Evolutionary conservation across 1,284 basidiomycete genomes (phyloP), one percentile per base, ranked within the genome.

Genomic region (Trametes polyzona): DNA sequence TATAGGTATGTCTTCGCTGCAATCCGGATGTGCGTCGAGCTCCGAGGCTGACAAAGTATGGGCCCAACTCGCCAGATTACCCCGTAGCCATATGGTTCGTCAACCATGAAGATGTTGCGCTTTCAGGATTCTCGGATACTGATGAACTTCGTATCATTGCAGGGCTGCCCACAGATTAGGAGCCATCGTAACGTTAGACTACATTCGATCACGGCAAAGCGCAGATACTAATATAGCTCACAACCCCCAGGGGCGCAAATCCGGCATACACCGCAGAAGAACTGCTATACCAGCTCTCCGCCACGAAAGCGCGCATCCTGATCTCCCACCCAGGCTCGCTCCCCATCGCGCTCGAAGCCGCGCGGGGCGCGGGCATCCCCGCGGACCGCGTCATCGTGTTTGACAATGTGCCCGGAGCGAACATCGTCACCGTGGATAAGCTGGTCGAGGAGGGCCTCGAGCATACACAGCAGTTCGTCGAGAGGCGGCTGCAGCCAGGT

Each of bases 161-260:
- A 67, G 68, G 91, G 92, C 88, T 2, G 71, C 77, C 1, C 90
- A 92, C 65, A 80, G 83, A 47, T 71, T 91, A 9, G 90, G 90
- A 11, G 91, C 76, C 4, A 82, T 86, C 51, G 76, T 88, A 42
- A 42, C 41, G 41, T 42, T 14, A 42, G 41, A n/a, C n/a, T n/a
- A n/a, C n/a, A n/a, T n/a, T n/a, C 5, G 10, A 2, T 2, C 37
- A 8, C 17, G 17, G n/a, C 19, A 21, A 40, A 21, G 4, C 8
- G 14, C 37, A 5, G n/a, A 7, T 21, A 17, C 23, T 26, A 16
- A 41, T 14, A 16, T 41, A 2, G 1, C 16, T 24, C 19, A 17
- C n/a, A n/a, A n/a, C n/a, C n/a, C n/a, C n/a, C 59, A 87, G 87
- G 2, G 62, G 78, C 30, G 82, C 83, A 3, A 93, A 92, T 65